Percentiles rank a stretch among this genome's conserved stretches.
Evolutionary conservation across 2,329 filamentous ascomycete species (phyloP).

Genomic region (Fusarium domesticum): DNA sequence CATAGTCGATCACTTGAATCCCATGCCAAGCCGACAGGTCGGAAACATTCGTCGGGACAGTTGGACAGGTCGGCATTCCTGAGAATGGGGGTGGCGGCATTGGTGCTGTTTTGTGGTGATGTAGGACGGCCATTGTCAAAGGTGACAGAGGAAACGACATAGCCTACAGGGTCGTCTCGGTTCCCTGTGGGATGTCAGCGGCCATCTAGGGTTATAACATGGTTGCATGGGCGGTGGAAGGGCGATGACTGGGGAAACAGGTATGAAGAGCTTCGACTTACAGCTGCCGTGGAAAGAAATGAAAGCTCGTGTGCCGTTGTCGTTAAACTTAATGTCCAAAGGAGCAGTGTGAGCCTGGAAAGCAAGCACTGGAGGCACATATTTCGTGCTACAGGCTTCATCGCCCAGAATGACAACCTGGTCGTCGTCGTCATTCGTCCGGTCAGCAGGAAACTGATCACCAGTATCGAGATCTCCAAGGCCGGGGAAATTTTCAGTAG

Average conservation of each 20-base stretch:
- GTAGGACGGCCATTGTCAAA: slow-evolving; percentile 45
- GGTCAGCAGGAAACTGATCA: slow-evolving; percentile 45
- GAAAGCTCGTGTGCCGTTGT: slow-evolving; percentile 57
- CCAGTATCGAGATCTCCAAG: slow-evolving; percentile 43
- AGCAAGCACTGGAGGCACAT: slow-evolving; percentile 53
- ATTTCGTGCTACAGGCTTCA: slow-evolving; percentile 42
- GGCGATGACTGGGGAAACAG: neutral
- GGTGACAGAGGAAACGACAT: slow-evolving; percentile 41
- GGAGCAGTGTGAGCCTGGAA: slow-evolving; percentile 67
- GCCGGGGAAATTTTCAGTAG: slow-evolving; percentile 43
- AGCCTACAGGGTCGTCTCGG: slow-evolving; percentile 43
- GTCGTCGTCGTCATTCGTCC: slow-evolving; percentile 24
- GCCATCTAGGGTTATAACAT: no score
- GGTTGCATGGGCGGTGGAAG: no score
- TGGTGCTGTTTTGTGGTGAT: slow-evolving; percentile 40
- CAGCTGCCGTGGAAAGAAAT: slow-evolving; percentile 72
- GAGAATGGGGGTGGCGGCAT: slow-evolving; percentile 51
- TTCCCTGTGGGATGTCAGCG: slow-evolving; percentile 35
- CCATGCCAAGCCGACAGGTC: slow-evolving; percentile 58
- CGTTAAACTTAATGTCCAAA: slow-evolving; percentile 66
- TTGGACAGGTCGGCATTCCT: slow-evolving; percentile 49
- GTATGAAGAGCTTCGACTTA: slow-evolving; percentile 32
- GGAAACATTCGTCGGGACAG: slow-evolving; percentile 59
- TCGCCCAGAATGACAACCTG: slow-evolving; percentile 39
- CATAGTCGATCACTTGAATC: slow-evolving; percentile 55